Percentiles rank a stretch among this genome's conserved stretches.
These are phyloP conservation scores for Lignosus rhinocerotis DNA, from an alignment of 1,284 basidiomycete genomes.

Conservation along the genomic window DNA sequence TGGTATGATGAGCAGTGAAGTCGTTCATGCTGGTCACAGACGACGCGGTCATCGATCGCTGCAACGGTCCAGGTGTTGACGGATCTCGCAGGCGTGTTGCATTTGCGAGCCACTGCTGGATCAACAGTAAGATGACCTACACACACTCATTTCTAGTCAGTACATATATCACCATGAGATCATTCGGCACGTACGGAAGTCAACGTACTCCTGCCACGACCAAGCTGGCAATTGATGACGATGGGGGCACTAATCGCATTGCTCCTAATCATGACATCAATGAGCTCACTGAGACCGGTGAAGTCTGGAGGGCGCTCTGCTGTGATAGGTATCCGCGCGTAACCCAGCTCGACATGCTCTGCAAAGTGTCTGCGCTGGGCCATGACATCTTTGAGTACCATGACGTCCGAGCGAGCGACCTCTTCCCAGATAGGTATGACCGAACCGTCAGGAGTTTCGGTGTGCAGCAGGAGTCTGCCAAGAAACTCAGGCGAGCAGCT, in stretches of 20 bases:
- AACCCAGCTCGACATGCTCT: constrained; percentile 66
- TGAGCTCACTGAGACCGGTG: constrained; percentile 71
- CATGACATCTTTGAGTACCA: constrained; percentile 92
- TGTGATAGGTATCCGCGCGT: constrained; percentile 90
- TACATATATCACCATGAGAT: neutral
- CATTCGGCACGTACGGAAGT: constrained; percentile 63
- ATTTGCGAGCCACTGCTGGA: constrained; percentile 81
- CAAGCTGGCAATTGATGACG: constrained; percentile 96
- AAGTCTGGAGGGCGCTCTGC: constrained; percentile 75
- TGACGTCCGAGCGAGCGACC: constrained; percentile 74
- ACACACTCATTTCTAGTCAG: neutral
- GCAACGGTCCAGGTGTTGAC: constrained; percentile 37
- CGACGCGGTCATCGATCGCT: constrained; percentile 42
- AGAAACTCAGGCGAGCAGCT: neutral
- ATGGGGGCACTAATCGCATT: constrained; percentile 78
- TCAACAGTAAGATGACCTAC: constrained; percentile 82
- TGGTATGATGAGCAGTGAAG: constrained; percentile 29
- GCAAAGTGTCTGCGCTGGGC: constrained; percentile 47
- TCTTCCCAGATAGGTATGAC: constrained; percentile 98
- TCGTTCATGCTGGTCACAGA: constrained; percentile 36
- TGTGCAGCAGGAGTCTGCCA: constrained; percentile 80
- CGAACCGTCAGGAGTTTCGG: constrained; percentile 85
- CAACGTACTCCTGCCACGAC: constrained; percentile 90
- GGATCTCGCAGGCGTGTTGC: constrained; percentile 30
- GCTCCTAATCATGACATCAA: constrained; percentile 81